Base-by-base conservation (phyloP, 2,329 filamentous ascomycete species). In the Chrysoporthe cubensis region DNA sequence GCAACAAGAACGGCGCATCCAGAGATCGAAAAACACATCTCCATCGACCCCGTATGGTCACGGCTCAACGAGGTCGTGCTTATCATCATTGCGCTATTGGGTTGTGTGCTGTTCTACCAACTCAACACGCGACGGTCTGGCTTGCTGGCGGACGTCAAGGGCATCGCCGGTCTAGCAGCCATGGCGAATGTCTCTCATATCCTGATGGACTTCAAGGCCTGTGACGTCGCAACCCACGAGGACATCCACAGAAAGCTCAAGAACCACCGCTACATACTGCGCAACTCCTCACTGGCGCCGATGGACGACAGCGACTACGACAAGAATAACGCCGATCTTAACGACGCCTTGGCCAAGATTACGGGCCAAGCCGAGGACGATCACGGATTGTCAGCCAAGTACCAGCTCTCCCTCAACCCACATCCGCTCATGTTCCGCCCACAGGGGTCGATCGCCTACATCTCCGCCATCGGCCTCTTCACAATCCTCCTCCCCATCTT, bases 131-230 rank as follows among this genome's bases (percentile, higher is more conserved):
- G 91, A 32, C 87, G 86, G 50, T 91, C 89, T 3, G 91, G 91
- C 0, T 80, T 93, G 18, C 77, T 88, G 3, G 86, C 87, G 6
- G 89, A 93, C 74, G 90, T 91, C 7, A 88, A 88, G 71, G 91
- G 91, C 6, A 91, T 93, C 63, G 90, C 90, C 1, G 91, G 91
- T 1, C 83, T 93, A 48, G 91, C 91, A 6, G 88, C 90, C 66
- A 92, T 93, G 90, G 90, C 91, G 11, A 90, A 91, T 2, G 87
- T 87, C 69, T 88, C 86, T 71, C 90, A 70, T 14, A 69, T 70
- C 9, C 64, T 70, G 18, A 70, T 69, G 68, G 91, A 93, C 74
- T 93, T 93, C 74, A 88, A 88, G 70, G 89, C 89, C 66, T 86
- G 91, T 78, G 91, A 93, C 74, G 86, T 87, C 1, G 89, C 87